Base-by-base conservation (phyloP, 768 basidiomycete genomes). In the Nidula microcarpa region DNA sequence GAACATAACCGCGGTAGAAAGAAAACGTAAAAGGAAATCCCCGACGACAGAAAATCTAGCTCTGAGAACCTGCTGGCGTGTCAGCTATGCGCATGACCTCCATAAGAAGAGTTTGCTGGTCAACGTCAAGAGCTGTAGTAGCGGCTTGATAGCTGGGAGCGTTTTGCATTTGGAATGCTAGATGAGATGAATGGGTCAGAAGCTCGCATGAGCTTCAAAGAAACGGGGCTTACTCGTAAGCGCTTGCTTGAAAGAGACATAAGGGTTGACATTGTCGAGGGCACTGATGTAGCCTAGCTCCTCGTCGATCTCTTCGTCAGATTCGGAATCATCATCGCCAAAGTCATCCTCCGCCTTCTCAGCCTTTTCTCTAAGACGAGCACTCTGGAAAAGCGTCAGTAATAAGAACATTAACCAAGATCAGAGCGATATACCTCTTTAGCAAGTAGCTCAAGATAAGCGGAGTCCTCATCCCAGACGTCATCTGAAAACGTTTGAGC, bases 381-480 rank as follows among this genome's bases (percentile, higher is more conserved):
- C 85, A 44, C 89, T 84, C 89, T 91, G 61, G 16, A 36, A 30
- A 18, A 46, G 23, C 51, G 48, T 14, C 32, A 7, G 10, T 30
- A 30, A 18, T 8, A 35, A 50, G 2, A 55, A 32, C 4, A 34
- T 23, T 51, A 13, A 33, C n/a, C 11, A 49, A 41, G 36, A 23
- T 49, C 45, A 35, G 34, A 48, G 48, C 37, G 47, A 23, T 3
- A 47, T 65, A 89, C 90, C 79, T 94, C 88, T 59, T 83, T 82
- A 6, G 91, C 92, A 34, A 95, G 79, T 78, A 92, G 73, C 66
- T 94, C 91, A 43, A 93, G 76, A 64, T 94, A 95, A 6, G 87
- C 89, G 6, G 91, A 91, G 60, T 93, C 90, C 54, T 90, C 87
- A 61, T 94, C 92, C 85, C 88, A 93, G 13, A 94, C 90, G 66